Evolutionary conservation across 164 flowering plant species (phyloP).

Genomic region (Chimonanthus salicifolius): DNA sequence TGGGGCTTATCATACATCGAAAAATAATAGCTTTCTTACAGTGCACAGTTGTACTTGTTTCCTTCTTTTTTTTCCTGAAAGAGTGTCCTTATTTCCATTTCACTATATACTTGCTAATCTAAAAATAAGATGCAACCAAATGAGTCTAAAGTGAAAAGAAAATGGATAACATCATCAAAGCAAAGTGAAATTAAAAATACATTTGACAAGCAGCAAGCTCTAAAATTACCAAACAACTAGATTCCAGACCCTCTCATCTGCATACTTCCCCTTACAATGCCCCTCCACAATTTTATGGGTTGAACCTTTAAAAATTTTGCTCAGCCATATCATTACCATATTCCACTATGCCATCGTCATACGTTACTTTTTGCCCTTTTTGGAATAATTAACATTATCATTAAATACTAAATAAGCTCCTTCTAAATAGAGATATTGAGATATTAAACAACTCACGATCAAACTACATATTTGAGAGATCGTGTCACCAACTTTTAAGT

Average conservation of each 20-base stretch:
- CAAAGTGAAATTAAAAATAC: not conserved
- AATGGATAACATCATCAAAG: not conserved
- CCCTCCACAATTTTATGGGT: conserved; percentile 13
- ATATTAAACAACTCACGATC: not conserved
- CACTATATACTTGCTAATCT: too few relatives aligned
- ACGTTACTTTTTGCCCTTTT: too few relatives aligned
- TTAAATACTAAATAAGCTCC: not conserved
- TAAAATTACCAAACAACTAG: conserved; percentile 41
- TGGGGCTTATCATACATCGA: too few relatives aligned
- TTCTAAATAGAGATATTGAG: not conserved
- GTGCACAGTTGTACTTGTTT: too few relatives aligned
- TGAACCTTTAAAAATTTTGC: conserved; percentile 33
- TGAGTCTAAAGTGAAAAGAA: not conserved
- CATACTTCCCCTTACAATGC: conserved; percentile 40
- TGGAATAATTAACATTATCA: not conserved
- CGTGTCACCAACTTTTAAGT: not conserved
- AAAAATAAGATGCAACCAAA: not conserved
- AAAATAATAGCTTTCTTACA: too few relatives aligned
- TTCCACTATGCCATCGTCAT: not conserved
- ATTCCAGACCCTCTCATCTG: conserved; percentile 36
- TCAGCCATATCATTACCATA: conserved; percentile 67
- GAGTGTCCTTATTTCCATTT: too few relatives aligned
- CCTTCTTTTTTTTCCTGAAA: too few relatives aligned
- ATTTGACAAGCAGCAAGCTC: not conserved
- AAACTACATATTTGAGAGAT: not conserved